phyloP scores from a whole-genome alignment of 352 stramenopile genomes.

The Globisporangium takayamanum region DNA sequence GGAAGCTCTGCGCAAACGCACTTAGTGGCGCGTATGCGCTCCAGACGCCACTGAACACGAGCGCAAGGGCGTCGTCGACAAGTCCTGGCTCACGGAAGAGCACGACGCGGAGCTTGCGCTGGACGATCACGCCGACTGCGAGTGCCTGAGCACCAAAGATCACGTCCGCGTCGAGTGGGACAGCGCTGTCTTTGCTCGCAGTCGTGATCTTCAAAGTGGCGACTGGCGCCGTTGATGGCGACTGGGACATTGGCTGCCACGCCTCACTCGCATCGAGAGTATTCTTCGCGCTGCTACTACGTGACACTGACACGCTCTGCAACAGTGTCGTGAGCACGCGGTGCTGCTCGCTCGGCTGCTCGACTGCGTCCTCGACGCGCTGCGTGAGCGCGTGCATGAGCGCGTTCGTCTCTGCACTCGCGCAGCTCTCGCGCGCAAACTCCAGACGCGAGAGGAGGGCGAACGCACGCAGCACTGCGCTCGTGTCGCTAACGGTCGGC shows the following conservation, averaged over 20 bases:
- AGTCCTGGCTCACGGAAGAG: constrained; percentile 31
- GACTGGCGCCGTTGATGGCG: too few species aligned
- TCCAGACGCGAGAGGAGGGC: constrained; percentile 30
- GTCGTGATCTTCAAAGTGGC: not conserved
- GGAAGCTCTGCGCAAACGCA: constrained; percentile 41
- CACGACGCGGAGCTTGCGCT: constrained; percentile 44
- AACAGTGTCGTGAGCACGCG: constrained; percentile 30
- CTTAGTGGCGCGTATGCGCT: constrained; percentile 45
- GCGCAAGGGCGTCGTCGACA: constrained; percentile 32
- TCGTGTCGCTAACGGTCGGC: not conserved
- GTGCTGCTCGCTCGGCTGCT: constrained; percentile 19
- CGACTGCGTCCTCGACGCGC: constrained; percentile 30
- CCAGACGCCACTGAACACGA: constrained; percentile 45
- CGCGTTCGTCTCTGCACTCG: constrained; percentile 20
- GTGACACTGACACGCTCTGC: constrained; percentile 9
- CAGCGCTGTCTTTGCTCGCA: constrained; percentile 2
- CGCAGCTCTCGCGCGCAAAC: constrained; percentile 41
- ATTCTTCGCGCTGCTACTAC: not conserved
- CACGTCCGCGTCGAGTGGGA: constrained; percentile 29
- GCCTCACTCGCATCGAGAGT: too few species aligned
- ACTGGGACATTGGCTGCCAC: too few species aligned
- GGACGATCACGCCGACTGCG: constrained; percentile 36
- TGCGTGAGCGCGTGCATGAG: constrained; percentile 39
- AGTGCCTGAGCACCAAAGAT: constrained; percentile 31
- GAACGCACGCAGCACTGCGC: constrained; percentile 17